Conservation (phyloP, 2,329 filamentous ascomycete genomes). For the Biscogniauxia marginata region DNA sequence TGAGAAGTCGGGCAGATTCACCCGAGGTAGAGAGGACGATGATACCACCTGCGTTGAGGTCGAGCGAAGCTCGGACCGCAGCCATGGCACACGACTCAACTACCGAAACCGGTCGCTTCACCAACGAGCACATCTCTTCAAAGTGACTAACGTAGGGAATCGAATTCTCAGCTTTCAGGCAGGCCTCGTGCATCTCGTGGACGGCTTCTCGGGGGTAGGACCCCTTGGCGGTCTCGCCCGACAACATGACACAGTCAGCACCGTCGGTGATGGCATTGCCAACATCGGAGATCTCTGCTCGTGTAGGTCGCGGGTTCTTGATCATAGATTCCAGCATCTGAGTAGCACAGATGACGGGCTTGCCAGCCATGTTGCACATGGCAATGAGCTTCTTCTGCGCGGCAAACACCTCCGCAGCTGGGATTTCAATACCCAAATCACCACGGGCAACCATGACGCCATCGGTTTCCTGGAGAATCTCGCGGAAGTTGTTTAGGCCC, state of each 20-base stretch:
- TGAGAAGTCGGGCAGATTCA: slow-evolving; percentile 88
- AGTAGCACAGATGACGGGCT: slow-evolving; percentile 97
- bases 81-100: slow-evolving; percentile 97
- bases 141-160: slow-evolving; percentile 97
- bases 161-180: slow-evolving; percentile 92
- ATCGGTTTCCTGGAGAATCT: slow-evolving; percentile 94
- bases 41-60: slow-evolving; percentile 95
- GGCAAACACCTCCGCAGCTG: slow-evolving; percentile 96
- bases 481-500: slow-evolving; percentile 98
- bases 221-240: slow-evolving; percentile 98
- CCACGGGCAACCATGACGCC: slow-evolving; percentile 99
- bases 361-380: slow-evolving; percentile 99
- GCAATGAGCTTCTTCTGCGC: slow-evolving; percentile 99
- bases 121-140: slow-evolving; percentile 86
- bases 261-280: slow-evolving; percentile 97
- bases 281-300: slow-evolving; percentile 97
- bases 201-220: slow-evolving; percentile 91
- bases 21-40: slow-evolving; percentile 95
- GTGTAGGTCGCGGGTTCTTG: slow-evolving; percentile 97
- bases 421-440: slow-evolving; percentile 97
- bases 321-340: slow-evolving; percentile 99
- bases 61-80: slow-evolving; percentile 90
- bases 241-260: slow-evolving; percentile 99
- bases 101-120: slow-evolving; percentile 79
- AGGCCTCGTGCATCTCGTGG: slow-evolving; percentile 97